Conservation (phyloP, 257 asterid genomes). For the Ligustrum vulgare region DNA sequence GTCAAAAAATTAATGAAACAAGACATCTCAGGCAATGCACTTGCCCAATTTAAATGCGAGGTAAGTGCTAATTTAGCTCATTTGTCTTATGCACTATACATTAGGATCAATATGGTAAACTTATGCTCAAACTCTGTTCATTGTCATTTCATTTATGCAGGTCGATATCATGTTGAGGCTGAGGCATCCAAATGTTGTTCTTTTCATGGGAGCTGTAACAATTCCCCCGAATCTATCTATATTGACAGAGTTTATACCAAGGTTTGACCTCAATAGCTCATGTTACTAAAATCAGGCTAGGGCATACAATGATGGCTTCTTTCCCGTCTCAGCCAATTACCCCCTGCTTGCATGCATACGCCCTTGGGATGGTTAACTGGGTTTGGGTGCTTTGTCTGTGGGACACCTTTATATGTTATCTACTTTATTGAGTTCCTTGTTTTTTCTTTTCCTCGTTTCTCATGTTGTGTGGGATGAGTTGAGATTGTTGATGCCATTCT, state of each 20-base stretch:
- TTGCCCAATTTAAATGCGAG: conserved; percentile 81
- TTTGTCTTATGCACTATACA: neutral
- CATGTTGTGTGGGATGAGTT: neutral
- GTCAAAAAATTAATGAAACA: conserved; percentile 94
- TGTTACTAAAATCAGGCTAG: neutral
- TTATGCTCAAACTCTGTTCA: neutral
- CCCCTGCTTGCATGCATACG: neutral
- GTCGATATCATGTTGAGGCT: conserved; percentile 86
- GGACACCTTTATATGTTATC: neutral
- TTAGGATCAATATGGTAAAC: neutral
- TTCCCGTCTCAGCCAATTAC: neutral
- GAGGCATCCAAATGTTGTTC: conserved; percentile 97
- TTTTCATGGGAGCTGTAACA: conserved; percentile 97
- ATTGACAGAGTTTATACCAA: conserved; percentile 90
- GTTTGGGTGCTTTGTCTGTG: neutral
- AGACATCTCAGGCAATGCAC: conserved; percentile 95
- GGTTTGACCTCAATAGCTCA: conserved; percentile 43
- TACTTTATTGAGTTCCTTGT: neutral
- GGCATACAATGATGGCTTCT: neutral
- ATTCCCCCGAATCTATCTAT: conserved; percentile 96
- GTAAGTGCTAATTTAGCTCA: conserved; percentile 38
- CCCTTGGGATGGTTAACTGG: neutral
- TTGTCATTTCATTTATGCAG: conserved; percentile 35
- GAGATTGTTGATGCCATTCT: neutral
- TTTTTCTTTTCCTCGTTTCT: neutral